Evolutionary conservation across 257 asterid species (phyloP), one percentile per base, ranked within the genome.

Genomic region (Rehmannia glutinosa): DNA sequence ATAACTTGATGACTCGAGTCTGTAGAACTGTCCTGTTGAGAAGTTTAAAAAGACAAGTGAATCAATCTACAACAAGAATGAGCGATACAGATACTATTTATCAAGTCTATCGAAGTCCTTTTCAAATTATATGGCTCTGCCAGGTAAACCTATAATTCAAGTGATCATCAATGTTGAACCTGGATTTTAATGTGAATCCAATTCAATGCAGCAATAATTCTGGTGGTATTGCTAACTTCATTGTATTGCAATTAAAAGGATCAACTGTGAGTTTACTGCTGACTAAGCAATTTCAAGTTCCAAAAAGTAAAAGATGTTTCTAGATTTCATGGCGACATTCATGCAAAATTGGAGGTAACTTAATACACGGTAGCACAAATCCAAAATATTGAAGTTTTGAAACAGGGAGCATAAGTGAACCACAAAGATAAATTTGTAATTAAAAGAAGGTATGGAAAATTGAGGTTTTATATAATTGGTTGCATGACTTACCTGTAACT

Each of bases 401-500:
- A 46, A 35, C 4, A 9, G 2, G 11, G 46, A 19, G 19, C 63
- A 66, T 27, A 42, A 12, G 60, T 69, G n/a, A 17, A 32, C 12
- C 11, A n/a, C n/a, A n/a, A n/a, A 5, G 43, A 35, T 43, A 45
- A 43, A 57, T 24, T 49, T 25, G 57, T 13, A 51, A 36, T 8
- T 42, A 30, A 32, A 25, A 3, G 15, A 45, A 62, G 21, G 60
- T 30, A 43, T 54, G 36, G 56, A 59, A 19, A 58, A 12, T 38
- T n/a, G 16, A 3, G 55, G 20, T 19, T 11, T 33, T 49, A 24
- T 1, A 42, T 17, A 33, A 16, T 49, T 27, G 19, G 32, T 47
- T 58, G 38, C 24, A 50, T 39, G 62, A 68, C 74, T 28, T 46
- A 77, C 87, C 85, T 63, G 69, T 32, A 56, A 71, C 36, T 32